Percentiles rank a stretch among this genome's conserved stretches.
Evolutionary conservation across 768 basidiomycete species (phyloP).

Genomic region (Exidia glandulosa): DNA sequence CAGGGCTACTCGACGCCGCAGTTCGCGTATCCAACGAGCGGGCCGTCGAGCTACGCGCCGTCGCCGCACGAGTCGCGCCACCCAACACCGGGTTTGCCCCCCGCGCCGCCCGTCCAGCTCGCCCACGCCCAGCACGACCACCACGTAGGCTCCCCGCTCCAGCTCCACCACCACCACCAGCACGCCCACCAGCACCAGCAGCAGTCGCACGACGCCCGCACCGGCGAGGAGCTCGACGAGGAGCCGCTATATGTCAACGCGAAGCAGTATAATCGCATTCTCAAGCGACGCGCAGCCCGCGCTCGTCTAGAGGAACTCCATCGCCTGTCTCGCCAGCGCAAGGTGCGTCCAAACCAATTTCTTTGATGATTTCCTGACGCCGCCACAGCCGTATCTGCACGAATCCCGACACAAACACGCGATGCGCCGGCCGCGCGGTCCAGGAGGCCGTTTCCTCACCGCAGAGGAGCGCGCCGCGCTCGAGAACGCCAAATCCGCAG

Average conservation of each 20-base stretch:
- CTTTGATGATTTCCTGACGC: no score
- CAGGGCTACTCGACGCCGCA: constrained; percentile 18
- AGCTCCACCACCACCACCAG: background rate
- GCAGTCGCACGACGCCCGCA: no score
- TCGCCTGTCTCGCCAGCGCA: constrained; percentile 82
- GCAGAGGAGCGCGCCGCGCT: constrained; percentile 86
- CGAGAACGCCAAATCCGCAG: background rate
- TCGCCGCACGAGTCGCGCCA: constrained; percentile 10
- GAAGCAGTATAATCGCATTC: constrained; percentile 97
- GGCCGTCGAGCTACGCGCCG: background rate
- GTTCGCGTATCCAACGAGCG: constrained; percentile 20
- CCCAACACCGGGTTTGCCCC: constrained; percentile 17
- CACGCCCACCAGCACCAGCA: background rate
- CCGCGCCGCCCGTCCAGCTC: no score
- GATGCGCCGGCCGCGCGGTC: constrained; percentile 92
- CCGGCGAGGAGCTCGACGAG: constrained; percentile 53
- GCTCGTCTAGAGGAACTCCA: constrained; percentile 91
- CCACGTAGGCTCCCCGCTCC: constrained; percentile 12
- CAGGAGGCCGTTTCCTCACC: constrained; percentile 94
- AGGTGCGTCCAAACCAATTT: no score
- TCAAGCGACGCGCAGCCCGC: constrained; percentile 86
- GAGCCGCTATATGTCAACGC: constrained; percentile 99
- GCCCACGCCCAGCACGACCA: constrained; percentile 23
- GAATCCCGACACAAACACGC: constrained; percentile 98
- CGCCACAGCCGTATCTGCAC: constrained; percentile 98